Evolutionary conservation across 257 asterid genomes (phyloP).

Genomic region (Ilex asprella): DNA sequence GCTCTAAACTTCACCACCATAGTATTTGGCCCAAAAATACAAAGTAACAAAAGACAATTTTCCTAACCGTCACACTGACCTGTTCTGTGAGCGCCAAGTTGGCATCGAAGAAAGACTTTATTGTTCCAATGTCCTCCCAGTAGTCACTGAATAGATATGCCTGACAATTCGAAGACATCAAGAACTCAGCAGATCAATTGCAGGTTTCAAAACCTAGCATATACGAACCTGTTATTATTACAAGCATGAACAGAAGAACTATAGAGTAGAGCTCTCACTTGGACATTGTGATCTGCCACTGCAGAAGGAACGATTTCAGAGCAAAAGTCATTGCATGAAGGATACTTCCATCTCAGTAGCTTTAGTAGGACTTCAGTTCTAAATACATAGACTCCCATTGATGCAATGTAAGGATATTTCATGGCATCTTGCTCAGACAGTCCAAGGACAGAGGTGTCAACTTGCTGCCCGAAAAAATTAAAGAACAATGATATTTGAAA

Average conservation of each 20-base stretch:
- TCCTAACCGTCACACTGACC: constrained; percentile 26
- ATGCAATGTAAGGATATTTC: constrained; percentile 73
- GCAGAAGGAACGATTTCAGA: constrained; percentile 95
- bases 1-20: no score
- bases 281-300: constrained; percentile 76
- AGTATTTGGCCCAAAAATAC: not conserved
- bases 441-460: constrained; percentile 79
- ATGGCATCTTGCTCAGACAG: constrained; percentile 57
- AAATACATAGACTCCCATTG: constrained; percentile 94
- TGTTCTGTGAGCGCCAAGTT: constrained; percentile 90
- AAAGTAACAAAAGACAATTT: not conserved
- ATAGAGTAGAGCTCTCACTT: constrained; percentile 33
- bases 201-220: not conserved
- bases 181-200: constrained; percentile 5
- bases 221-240: not conserved
- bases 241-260: not conserved
- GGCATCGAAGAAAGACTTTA: constrained; percentile 83
- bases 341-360: constrained; percentile 56
- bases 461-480: constrained; percentile 42
- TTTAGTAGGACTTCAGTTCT: constrained; percentile 66
- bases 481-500: no score
- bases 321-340: constrained; percentile 88
- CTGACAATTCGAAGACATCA: constrained; percentile 28
- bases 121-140: constrained; percentile 97
- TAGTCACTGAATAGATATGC: constrained; percentile 80